Conservation (phyloP, 1,284 basidiomycete species). For the Sanghuangporus sanghuang region DNA sequence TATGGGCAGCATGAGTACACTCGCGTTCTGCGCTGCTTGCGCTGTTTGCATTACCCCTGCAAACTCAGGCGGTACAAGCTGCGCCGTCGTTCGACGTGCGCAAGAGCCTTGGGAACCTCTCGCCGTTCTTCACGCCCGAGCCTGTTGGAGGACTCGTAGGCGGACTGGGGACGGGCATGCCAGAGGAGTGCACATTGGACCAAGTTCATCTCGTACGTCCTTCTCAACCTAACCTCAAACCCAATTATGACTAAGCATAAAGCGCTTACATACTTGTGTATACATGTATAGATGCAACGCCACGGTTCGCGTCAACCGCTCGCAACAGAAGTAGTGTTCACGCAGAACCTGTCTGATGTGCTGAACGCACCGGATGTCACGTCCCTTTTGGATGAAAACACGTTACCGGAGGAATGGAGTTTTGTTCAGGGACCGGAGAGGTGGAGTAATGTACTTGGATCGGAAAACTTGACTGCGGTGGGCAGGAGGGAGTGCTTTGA, state of each 20-base stretch:
- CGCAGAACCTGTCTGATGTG: slow-evolving; percentile 32
- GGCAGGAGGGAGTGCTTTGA: slow-evolving; percentile 39
- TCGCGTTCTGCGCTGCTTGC: no score
- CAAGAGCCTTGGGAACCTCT: slow-evolving; percentile 32
- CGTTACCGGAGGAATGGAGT: slow-evolving; percentile 30
- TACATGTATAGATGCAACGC: slow-evolving; percentile 32
- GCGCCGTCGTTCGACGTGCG: neutral
- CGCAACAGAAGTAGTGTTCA: slow-evolving; percentile 30
- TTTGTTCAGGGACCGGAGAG: slow-evolving; percentile 35
- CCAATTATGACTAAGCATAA: neutral
- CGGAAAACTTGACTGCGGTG: slow-evolving; percentile 36
- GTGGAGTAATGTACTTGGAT: slow-evolving; percentile 34
- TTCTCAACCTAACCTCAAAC: no score
- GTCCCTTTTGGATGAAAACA: slow-evolving; percentile 24
- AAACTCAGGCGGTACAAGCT: no score
- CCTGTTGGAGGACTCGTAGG: slow-evolving; percentile 17
- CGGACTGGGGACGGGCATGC: slow-evolving; percentile 31
- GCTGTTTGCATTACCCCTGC: no score
- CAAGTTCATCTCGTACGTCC: slow-evolving; percentile 37
- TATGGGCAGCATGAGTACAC: no score
- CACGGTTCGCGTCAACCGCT: slow-evolving; percentile 38
- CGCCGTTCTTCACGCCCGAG: slow-evolving; percentile 34
- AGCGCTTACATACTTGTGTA: neutral
- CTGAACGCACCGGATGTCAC: slow-evolving; percentile 28
- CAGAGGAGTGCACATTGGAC: slow-evolving; percentile 38